These are phyloP conservation scores for Vickermania spadyakhi DNA, from an alignment of 208 protist genomes.

Conservation along the genomic window DNA sequence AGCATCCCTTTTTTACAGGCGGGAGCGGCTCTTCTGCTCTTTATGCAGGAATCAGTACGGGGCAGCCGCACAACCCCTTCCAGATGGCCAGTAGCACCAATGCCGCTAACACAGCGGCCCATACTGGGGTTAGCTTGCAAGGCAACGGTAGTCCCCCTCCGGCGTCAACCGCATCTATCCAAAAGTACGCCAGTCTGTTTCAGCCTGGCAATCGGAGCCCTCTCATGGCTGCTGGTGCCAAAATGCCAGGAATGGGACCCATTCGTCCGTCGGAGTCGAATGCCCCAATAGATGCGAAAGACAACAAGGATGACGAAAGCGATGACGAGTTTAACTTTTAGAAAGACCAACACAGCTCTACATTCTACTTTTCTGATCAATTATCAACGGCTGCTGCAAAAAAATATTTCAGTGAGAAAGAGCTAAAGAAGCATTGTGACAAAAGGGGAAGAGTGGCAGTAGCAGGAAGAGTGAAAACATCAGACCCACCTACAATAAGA, in stretches of 20 bases:
- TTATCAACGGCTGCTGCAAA: too few relatives aligned
- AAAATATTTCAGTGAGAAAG: too few relatives aligned
- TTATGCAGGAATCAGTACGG: constrained; percentile 73
- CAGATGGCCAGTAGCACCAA: constrained; percentile 35
- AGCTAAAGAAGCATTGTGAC: too few relatives aligned
- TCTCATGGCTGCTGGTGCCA: constrained; percentile 8
- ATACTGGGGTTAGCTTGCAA: constrained; percentile 19
- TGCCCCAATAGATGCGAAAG: not conserved
- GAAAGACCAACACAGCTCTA: not conserved
- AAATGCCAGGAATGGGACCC: not conserved
- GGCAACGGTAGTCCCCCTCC: constrained; percentile 36
- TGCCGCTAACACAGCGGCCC: constrained; percentile 8
- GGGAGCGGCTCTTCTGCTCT: constrained; percentile 48
- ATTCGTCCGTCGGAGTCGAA: constrained; percentile 14
- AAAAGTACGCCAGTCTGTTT: constrained; percentile 59
- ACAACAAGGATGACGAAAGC: constrained; percentile 21
- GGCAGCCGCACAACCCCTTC: constrained; percentile 88
- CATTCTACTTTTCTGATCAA: too few relatives aligned
- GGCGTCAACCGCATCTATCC: constrained; percentile 17
- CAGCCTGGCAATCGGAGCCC: constrained; percentile 49
- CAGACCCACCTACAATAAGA: too few relatives aligned
- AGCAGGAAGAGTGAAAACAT: too few relatives aligned
- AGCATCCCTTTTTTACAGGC: constrained; percentile 94
- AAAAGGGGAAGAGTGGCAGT: too few relatives aligned
- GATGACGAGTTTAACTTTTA: constrained; percentile 88